Evolutionary conservation across 805 yeast genomes (phyloP).

Genomic region (Monosporozyma siamensis): DNA sequence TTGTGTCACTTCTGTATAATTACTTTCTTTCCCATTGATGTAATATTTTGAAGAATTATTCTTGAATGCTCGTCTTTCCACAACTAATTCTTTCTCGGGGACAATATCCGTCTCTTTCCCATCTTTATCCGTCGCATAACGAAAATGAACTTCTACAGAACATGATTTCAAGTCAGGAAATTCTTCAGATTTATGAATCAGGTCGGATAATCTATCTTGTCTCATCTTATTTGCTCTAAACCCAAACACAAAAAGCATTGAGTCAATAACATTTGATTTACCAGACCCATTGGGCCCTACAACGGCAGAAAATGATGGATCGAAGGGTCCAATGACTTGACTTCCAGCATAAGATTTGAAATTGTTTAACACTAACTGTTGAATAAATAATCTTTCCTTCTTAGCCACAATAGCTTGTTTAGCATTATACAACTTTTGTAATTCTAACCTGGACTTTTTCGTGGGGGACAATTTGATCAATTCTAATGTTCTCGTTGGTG

Average conservation of each 20-base stretch:
- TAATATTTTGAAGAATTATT: conserved; percentile 73
- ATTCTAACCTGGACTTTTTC: conserved; percentile 29
- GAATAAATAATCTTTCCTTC: conserved; percentile 60
- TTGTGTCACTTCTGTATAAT: conserved; percentile 68
- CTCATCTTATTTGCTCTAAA: conserved; percentile 95
- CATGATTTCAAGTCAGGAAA: conserved; percentile 61
- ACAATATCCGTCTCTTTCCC: conserved; percentile 31
- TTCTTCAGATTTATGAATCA: conserved; percentile 82
- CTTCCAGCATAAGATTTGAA: conserved; percentile 94
- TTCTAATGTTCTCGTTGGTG: conserved; percentile 29
- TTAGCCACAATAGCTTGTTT: conserved; percentile 25
- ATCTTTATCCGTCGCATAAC: conserved; percentile 55
- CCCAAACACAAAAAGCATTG: conserved; percentile 93
- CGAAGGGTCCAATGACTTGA: conserved; percentile 91
- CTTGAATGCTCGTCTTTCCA: conserved; percentile 70
- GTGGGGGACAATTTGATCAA: conserved; percentile 35
- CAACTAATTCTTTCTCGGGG: conserved; percentile 48
- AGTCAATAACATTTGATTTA: conserved; percentile 93
- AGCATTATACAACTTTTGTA: conserved; percentile 23
- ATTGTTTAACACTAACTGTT: conserved; percentile 63
- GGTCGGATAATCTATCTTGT: conserved; percentile 83
- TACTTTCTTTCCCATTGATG: conserved; percentile 60
- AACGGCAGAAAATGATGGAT: conserved; percentile 87
- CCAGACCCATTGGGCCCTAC: conserved; percentile 99
- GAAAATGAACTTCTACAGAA: conserved; percentile 84